These are phyloP conservation scores for Bipolaris sorokiniana DNA, from an alignment of 2,329 filamentous ascomycete species.

Conservation along the genomic window DNA sequence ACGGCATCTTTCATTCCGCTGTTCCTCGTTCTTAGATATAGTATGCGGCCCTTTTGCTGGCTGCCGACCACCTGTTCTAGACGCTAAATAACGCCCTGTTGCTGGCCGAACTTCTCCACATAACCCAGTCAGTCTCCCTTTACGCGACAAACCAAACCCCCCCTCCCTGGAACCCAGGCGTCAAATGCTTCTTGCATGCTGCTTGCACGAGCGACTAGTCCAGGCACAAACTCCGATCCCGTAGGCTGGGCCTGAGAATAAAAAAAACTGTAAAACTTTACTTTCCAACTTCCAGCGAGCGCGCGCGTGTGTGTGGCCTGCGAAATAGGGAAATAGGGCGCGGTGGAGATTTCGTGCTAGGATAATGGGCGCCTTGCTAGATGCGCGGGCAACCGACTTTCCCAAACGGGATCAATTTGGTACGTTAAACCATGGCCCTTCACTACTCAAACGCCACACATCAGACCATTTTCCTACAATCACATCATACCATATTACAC, in stretches of 20 bases:
- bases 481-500: neutral
- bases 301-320: neutral
- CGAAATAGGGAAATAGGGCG: neutral
- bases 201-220: neutral
- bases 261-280: neutral
- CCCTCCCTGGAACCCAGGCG: too few species aligned
- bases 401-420: constrained; percentile 6
- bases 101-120: neutral
- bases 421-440: neutral
- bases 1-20: too few species aligned
- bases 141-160: neutral
- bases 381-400: constrained; percentile 5
- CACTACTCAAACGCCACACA: neutral
- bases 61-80: neutral
- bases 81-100: neutral
- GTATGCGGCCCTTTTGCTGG: neutral
- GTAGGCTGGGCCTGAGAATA: neutral
- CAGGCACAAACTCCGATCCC: neutral
- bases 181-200: neutral
- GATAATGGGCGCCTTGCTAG: constrained; percentile 1
- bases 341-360: constrained; percentile 4
- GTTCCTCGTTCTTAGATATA: neutral
- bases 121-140: neutral
- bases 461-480: neutral
- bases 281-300: neutral